A percentile compares a stretch with the other conserved stretches of the same genome.
Evolutionary conservation across 352 stramenopile species (phyloP).

Genomic region (Phytopythium mirpurense): DNA sequence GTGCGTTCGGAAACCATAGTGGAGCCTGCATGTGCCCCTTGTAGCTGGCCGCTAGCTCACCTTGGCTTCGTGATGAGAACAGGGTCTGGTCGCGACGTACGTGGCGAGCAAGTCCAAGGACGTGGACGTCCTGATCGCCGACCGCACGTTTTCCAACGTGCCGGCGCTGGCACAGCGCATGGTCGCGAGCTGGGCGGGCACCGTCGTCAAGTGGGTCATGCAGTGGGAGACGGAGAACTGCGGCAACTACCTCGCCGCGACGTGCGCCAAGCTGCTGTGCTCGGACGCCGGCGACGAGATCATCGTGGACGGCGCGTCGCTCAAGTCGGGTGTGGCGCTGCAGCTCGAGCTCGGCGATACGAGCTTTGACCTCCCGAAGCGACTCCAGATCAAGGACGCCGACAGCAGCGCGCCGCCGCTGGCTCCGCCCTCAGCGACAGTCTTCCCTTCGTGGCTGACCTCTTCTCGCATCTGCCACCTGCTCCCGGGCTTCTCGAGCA

Average conservation of each 20-base stretch:
- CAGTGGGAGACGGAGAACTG: slow-evolving; percentile 81
- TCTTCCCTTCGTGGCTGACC: slow-evolving; percentile 4
- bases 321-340: slow-evolving; percentile 77
- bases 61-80: too few species aligned
- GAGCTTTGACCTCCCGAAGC: slow-evolving; percentile 25
- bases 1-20: slow-evolving; percentile 9
- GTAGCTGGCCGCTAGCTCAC: too few species aligned
- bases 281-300: slow-evolving; percentile 82
- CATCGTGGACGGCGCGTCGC: slow-evolving; percentile 71
- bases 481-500: neutral
- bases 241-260: slow-evolving; percentile 64
- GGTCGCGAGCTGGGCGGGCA: slow-evolving; percentile 68
- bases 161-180: slow-evolving; percentile 75
- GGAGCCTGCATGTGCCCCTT: too few species aligned
- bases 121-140: slow-evolving; percentile 65
- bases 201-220: slow-evolving; percentile 55
- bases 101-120: slow-evolving; percentile 51
- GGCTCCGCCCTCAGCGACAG: slow-evolving; percentile 3
- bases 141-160: slow-evolving; percentile 78
- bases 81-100: slow-evolving; percentile 70
- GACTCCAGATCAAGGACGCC: slow-evolving; percentile 15
- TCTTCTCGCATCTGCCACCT: slow-evolving; percentile 6
- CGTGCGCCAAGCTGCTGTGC: slow-evolving; percentile 76
- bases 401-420: neutral
- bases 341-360: slow-evolving; percentile 54